A percentile compares a stretch with the other conserved stretches of the same genome.
Evolutionary conservation across 2,329 filamentous ascomycete genomes (phyloP).

Genomic region (Pseudopyricularia cyperi): DNA sequence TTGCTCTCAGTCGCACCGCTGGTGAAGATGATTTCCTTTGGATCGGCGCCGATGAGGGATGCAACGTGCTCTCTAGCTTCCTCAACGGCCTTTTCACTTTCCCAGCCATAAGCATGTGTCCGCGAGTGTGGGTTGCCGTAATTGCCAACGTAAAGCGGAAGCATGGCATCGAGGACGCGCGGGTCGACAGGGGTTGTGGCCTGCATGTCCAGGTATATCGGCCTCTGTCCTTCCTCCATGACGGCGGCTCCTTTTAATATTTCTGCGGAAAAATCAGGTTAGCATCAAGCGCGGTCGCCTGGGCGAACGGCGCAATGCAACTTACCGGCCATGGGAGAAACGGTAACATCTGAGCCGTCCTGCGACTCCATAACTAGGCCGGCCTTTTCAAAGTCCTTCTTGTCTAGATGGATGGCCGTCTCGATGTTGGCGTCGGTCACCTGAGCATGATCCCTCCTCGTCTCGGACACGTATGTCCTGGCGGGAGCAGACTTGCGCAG

Average conservation of each 20-base stretch:
- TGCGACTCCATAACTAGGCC: slow-evolving; percentile 38
- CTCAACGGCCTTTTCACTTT: slow-evolving; percentile 89
- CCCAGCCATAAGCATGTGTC: slow-evolving; percentile 97
- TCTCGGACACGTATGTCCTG: slow-evolving; percentile 73
- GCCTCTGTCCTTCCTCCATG: slow-evolving; percentile 83
- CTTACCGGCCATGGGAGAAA: slow-evolving; percentile 65
- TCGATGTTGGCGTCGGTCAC: slow-evolving; percentile 75
- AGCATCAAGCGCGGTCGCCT: slow-evolving; percentile 13
- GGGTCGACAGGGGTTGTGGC: slow-evolving; percentile 93
- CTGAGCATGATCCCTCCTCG: slow-evolving; percentile 66
- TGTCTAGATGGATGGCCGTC: slow-evolving; percentile 73
- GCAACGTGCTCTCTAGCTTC: slow-evolving; percentile 75
- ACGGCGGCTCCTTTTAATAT: slow-evolving; percentile 84
- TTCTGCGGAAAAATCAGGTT: slow-evolving; percentile 26
- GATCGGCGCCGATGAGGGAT: slow-evolving; percentile 76
- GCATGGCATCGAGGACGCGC: slow-evolving; percentile 89
- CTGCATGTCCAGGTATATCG: slow-evolving; percentile 98
- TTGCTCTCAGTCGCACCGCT: slow-evolving; percentile 97
- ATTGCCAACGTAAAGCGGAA: slow-evolving; percentile 83
- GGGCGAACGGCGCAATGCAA: neutral
- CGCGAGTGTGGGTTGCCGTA: slow-evolving; percentile 97
- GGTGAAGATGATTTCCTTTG: slow-evolving; percentile 98
- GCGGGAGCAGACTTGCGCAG: slow-evolving; percentile 11
- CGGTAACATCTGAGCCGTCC: slow-evolving; percentile 49
- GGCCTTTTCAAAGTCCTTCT: slow-evolving; percentile 57